Base-by-base conservation (phyloP, 2,329 filamentous ascomycete genomes). In the Aureobasidium namibiae region DNA sequence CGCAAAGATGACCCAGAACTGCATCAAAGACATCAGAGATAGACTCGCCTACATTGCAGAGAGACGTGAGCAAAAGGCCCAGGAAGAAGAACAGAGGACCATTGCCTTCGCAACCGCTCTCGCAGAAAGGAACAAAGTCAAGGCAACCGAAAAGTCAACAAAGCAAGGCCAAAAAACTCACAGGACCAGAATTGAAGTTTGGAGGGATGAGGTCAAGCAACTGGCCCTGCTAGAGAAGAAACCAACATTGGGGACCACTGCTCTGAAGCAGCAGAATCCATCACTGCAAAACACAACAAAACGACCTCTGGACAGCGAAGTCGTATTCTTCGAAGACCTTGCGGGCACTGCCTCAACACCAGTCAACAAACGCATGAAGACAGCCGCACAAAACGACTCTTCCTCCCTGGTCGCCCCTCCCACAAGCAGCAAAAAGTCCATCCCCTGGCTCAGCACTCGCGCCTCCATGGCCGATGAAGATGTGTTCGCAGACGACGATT, bases 391-490 rank as follows among this genome's bases (percentile, higher is more conserved):
- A 18, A n/a, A 53, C 24, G 21, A 36, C 4, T 52, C 48, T 26
- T 44, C 52, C 31, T 44, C 39, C 3, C 14, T 24, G 18, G 39
- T 29, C 10, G 52, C 18, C 16, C 52, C 38, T 33, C 52, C 52
- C 3, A 56, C 52, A 16, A 56, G 52, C 39, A 56, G 52, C 21
- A 44, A 3, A 29, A 42, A 34, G 10, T 33, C 38, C 18, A 41
- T 56, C 7, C 52, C 52, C 29, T 56, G 52, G 52, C 52, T 56
- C 38, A 56, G 38, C 26, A 56, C 52, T 1, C 38, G 52, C 26
- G 52, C 39, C 29, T 56, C 52, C 26, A 56, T 56, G 52, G 52
- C 11, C 52, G 39, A 34, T 26, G 39, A 56, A 34, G 26, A 56
- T 13, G 13, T 44, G 0, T 56, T 44, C 31, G 18, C 18, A 42